Evolutionary conservation across 371 early-diverging fungal species (phyloP).

Genomic region (Mucor piriformis): DNA sequence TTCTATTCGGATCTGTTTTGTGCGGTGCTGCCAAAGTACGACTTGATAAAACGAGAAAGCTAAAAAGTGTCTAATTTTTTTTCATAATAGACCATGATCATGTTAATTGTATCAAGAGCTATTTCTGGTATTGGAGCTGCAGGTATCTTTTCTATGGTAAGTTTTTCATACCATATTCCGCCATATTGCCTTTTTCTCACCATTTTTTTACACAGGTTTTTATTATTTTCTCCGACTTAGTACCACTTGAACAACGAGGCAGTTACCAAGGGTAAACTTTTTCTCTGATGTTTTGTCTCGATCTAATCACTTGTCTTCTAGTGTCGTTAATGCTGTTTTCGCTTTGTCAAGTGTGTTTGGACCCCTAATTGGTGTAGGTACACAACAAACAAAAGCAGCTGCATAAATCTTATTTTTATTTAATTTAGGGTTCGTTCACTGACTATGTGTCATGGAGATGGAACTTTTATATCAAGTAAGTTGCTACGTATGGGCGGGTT

Average conservation of each 20-base stretch:
- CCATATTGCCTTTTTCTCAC: neutral
- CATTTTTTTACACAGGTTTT: slow-evolving; percentile 38
- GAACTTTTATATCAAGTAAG: slow-evolving; percentile 51
- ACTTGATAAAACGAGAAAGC: slow-evolving; percentile 1
- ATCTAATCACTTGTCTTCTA: neutral
- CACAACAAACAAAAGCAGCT: neutral
- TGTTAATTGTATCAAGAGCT: slow-evolving; percentile 68
- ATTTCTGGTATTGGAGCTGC: slow-evolving; percentile 68
- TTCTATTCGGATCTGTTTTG: slow-evolving; percentile 62
- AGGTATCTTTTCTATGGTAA: slow-evolving; percentile 54
- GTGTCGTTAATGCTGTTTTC: slow-evolving; percentile 50
- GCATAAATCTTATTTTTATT: neutral
- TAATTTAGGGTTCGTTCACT: slow-evolving; percentile 37
- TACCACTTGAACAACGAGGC: slow-evolving; percentile 57
- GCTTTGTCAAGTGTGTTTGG: slow-evolving; percentile 51
- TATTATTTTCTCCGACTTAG: slow-evolving; percentile 67
- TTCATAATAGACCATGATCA: slow-evolving; percentile 46
- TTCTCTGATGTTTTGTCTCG: neutral
- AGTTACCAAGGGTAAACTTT: slow-evolving; percentile 56
- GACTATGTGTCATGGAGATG: slow-evolving; percentile 43
- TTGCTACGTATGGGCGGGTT: neutral
- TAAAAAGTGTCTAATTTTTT: neutral
- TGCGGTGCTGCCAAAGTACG: slow-evolving; percentile 61
- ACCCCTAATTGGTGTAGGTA: slow-evolving; percentile 50
- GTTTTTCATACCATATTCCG: neutral